These are phyloP conservation scores for Lachnum nothofagi DNA, from an alignment of 2,329 filamentous ascomycete species.

Conservation along the genomic window DNA sequence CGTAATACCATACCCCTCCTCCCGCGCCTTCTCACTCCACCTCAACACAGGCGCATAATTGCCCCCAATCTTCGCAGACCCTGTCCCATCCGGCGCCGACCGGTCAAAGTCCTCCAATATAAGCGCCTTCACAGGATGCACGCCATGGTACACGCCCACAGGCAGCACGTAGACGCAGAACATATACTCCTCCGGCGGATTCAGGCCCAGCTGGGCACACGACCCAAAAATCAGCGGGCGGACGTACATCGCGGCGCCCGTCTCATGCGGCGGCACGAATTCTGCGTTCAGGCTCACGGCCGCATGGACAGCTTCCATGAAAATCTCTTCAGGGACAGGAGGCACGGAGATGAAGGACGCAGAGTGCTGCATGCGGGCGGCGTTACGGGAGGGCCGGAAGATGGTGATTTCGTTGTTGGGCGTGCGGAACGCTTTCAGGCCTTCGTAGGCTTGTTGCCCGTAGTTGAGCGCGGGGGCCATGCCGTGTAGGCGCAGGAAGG, in stretches of 20 bases:
- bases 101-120: conserved; percentile 93
- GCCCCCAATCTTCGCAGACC: conserved; percentile 87
- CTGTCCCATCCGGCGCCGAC: conserved; percentile 83
- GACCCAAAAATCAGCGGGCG: conserved; percentile 84
- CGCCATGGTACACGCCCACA: conserved; percentile 89
- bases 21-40: conserved; percentile 76
- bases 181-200: conserved; percentile 84
- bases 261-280: conserved; percentile 83
- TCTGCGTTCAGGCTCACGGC: conserved; percentile 85
- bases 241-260: conserved; percentile 87
- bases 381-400: conserved; percentile 85
- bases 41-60: conserved; percentile 92
- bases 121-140: conserved; percentile 77
- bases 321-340: conserved; percentile 68
- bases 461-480: conserved; percentile 96
- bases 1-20: conserved; percentile 85
- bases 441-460: conserved; percentile 95
- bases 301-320: conserved; percentile 69
- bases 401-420: conserved; percentile 70
- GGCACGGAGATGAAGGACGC: conserved; percentile 81
- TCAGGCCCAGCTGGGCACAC: conserved; percentile 79
- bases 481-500: conserved; percentile 83
- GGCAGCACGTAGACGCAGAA: conserved; percentile 88
- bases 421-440: conserved; percentile 90
- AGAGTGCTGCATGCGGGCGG: conserved; percentile 75